Conservation (phyloP, 768 basidiomycete species). For the Rhodocollybia butyracea region DNA sequence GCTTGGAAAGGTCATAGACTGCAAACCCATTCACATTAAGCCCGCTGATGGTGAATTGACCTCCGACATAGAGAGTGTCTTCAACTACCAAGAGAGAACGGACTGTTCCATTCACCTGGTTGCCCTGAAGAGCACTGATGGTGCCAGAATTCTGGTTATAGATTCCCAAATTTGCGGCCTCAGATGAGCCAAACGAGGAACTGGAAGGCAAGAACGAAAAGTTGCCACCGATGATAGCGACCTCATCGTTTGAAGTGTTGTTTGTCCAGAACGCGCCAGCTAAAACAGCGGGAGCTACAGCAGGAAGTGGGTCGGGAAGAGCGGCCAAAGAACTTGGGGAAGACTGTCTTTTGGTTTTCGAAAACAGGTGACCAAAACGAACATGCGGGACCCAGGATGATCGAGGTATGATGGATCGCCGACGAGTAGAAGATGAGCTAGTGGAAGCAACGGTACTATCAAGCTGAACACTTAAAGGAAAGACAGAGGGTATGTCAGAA, state of each 20-base stretch:
- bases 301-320: conserved; percentile 53
- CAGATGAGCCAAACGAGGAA: conserved; percentile 26
- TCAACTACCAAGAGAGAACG: conserved; percentile 69
- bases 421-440: conserved; percentile 31
- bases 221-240: conserved; percentile 86
- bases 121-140: conserved; percentile 54
- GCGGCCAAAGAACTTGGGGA: conserved; percentile 36
- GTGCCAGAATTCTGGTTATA: conserved; percentile 57
- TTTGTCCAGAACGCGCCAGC: conserved; percentile 92
- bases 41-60: conserved; percentile 69
- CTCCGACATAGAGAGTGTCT: conserved; percentile 77
- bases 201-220: conserved; percentile 59
- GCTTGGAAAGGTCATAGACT: conserved; percentile 68
- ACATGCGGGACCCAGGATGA: conserved; percentile 49
- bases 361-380: conserved; percentile 40
- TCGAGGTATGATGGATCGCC: conserved; percentile 28
- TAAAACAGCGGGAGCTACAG: conserved; percentile 77
- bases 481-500: conserved; percentile 51
- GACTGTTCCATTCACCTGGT: conserved; percentile 72
- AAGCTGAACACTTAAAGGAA: conserved; percentile 60
- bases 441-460: conserved; percentile 32
- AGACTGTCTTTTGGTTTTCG: conserved; percentile 53
- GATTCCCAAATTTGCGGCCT: conserved; percentile 58
- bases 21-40: conserved; percentile 65
- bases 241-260: conserved; percentile 53